Evolutionary conservation across 108 stramenopile species (phyloP), one percentile per base, ranked within the genome.

Genomic region (Cyclotella baltica): DNA sequence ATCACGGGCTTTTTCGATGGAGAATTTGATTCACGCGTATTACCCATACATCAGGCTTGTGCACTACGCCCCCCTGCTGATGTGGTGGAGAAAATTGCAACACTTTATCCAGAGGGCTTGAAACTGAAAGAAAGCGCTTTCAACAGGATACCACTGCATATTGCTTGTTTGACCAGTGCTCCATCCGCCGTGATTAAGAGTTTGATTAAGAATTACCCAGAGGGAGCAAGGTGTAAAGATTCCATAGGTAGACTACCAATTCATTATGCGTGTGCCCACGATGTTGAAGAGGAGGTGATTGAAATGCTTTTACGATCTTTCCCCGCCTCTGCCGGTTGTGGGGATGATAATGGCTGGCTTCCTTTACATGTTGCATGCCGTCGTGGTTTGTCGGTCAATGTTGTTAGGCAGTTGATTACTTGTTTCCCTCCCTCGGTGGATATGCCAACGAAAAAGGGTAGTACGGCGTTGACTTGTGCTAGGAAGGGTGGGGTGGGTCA

Each of bases 101-200:
- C 65, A 18, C 87, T 87, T 33, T 88, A 86, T 75, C 88, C 87
- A 1, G 77, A 82, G 43, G 80, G 78, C 3, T 59, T 90, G 22
- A 74, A 56, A 46, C 75, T 80, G 59, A 64, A 57, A 36, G 92
- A 92, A 43, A 84, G 83, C 3, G 81, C 88, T 27, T 92, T 89
- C 62, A 61, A 90, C 16, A 78, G 92, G 37, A 51, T 88, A 15
- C 88, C 92, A 2, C 68, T 92, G 65, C 92, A 92, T 51, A 87
- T 89, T 64, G 92, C 92, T 11, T 92, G 89, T 77, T 88, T 88
- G 53, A 90, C 88, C 61, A 87, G 84, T 67, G 92, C 92, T 19
- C 66, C 76, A 16, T 57, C 66, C 18, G 81, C 84, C 30, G 84
- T 88, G 22, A 78, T 92, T 8, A 73, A 83, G 62, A 43, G 79